Evolutionary conservation across 106 monocot species (phyloP), one percentile per base, ranked within the genome.

Genomic region (Dactylorhiza incarnata): DNA sequence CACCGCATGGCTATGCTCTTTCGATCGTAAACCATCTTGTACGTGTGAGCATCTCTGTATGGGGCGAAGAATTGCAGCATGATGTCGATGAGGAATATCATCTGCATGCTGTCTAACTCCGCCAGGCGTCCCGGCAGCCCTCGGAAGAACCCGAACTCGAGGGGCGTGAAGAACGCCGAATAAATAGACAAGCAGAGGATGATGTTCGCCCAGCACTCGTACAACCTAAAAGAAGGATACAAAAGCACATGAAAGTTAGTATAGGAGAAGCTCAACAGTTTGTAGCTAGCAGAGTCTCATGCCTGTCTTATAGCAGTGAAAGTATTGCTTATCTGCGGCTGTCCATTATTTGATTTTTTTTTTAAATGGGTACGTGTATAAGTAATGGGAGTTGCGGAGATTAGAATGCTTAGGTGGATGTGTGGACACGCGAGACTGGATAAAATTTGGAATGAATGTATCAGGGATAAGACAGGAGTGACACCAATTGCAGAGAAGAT

Each of bases 111-210:
- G 14, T 89, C 86, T 19, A 89, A 79, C 69, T 79, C 47, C 1
- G 17, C 48, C 63, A 89, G 17, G n/a, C 50, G 81, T 44, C 59
- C 72, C 12, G 89, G 81, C 74, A 89, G 44, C 5, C 92, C 92
- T 25, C 81, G 62, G 73, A 92, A 92, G 85, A 92, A 92, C 10
- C 92, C 86, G 15, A 92, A 92, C 83, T 92, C 92, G 67, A 92
- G 46, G 6, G 92, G 89, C 24, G 92, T 87, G 77, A 89, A 81
- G 82, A 89, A 85, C 22, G 85, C 67, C 2, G 92, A 92, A 81
- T 87, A 92, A 70, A 92, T 83, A 46, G 86, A 89, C 89, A 85
- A 92, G 49, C 86, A 6, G 72, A 89, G 79, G 25, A 89, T 37
- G 10, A 82, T 61, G 58, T 80, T 82, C 70, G 66, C 47, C 89